A percentile compares a stretch with the other conserved stretches of the same genome.
These are phyloP conservation scores for Cinchona pubescens DNA, from an alignment of 257 asterid genomes.

Conservation along the genomic window DNA sequence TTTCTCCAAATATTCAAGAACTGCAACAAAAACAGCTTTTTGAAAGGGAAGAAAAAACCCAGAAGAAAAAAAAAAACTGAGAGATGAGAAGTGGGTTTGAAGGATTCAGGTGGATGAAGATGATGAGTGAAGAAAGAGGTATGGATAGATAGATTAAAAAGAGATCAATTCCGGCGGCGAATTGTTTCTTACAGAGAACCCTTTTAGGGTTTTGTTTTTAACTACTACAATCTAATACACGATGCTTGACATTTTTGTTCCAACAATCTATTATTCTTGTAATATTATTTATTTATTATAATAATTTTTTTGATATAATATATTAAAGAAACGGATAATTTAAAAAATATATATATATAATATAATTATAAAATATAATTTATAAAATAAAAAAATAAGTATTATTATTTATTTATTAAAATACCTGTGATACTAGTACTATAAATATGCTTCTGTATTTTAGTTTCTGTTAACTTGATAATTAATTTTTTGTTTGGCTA, in stretches of 20 bases:
- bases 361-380: too few species aligned
- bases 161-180: constrained; percentile 81
- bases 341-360: too few species aligned
- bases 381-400: too few species aligned
- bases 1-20: constrained; percentile 22
- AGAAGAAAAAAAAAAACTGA: constrained; percentile 13
- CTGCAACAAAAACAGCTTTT: constrained; percentile 8
- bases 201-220: constrained; percentile 71
- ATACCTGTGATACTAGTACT: too few species aligned
- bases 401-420: background rate
- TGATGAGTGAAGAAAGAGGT: constrained; percentile 18
- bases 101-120: constrained; percentile 23
- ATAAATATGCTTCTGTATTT: too few species aligned
- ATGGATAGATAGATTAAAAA: background rate
- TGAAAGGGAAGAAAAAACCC: background rate
- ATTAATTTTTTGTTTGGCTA: too few species aligned
- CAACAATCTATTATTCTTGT: background rate
- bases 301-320: too few species aligned
- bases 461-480: background rate
- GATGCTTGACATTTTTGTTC: background rate
- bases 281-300: too few species aligned
- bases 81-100: constrained; percentile 25
- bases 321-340: too few species aligned
- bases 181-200: constrained; percentile 59
- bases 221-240: constrained; percentile 42